Percentiles rank a stretch among this genome's conserved stretches.
Evolutionary conservation across 1,284 basidiomycete species (phyloP).

Genomic region (Stereum hirsutum): DNA sequence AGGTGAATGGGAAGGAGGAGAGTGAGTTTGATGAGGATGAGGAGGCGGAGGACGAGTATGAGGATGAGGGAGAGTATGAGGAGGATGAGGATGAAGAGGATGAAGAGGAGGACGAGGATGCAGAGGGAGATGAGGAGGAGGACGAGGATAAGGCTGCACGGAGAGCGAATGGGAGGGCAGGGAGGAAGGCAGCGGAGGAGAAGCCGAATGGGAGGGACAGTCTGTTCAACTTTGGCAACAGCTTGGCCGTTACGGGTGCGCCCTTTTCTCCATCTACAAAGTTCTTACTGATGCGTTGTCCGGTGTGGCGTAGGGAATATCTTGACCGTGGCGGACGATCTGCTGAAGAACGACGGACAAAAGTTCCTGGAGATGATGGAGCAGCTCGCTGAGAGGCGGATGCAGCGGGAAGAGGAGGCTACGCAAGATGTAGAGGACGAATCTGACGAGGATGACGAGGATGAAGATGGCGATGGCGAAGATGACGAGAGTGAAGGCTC

Average conservation of each 20-base stretch:
- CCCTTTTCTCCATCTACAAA: no score
- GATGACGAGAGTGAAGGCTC: constrained; percentile 27
- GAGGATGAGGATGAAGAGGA: constrained; percentile 58
- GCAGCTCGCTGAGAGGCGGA: constrained; percentile 89
- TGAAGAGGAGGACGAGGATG: constrained; percentile 59
- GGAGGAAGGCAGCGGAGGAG: constrained; percentile 24
- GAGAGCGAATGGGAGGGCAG: background rate
- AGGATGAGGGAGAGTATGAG: constrained; percentile 52
- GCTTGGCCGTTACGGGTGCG: constrained; percentile 80
- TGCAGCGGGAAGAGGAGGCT: constrained; percentile 89
- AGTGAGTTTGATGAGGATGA: constrained; percentile 62
- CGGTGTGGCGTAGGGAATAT: constrained; percentile 63
- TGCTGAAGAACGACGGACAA: constrained; percentile 96
- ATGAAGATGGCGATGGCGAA: constrained; percentile 25
- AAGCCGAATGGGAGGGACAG: constrained; percentile 45
- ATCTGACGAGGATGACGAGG: constrained; percentile 27
- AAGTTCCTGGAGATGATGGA: constrained; percentile 99
- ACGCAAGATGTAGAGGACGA: constrained; percentile 59
- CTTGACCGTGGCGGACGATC: constrained; percentile 97
- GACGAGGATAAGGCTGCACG: constrained; percentile 27
- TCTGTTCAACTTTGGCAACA: constrained; percentile 72
- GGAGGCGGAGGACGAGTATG: constrained; percentile 46
- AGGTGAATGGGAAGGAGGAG: constrained; percentile 20
- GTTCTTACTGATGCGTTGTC: constrained; percentile 16
- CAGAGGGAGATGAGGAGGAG: constrained; percentile 52